Conservation (phyloP, 768 basidiomycete genomes). For the Boletus subcaerulescens region DNA sequence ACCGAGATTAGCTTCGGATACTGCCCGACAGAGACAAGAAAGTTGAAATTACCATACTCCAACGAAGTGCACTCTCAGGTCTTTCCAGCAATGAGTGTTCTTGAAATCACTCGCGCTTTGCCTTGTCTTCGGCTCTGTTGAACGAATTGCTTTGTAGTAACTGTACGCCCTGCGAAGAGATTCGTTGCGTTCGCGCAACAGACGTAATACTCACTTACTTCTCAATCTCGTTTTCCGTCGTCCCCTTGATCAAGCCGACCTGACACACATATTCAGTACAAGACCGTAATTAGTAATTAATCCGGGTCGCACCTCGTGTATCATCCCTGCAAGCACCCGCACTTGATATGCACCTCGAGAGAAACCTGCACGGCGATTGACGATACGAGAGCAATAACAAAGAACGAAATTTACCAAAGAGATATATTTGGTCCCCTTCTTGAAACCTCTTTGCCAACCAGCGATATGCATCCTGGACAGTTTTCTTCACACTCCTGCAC, state of each 20-base stretch:
- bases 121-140: slow-evolving; percentile 10
- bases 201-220: slow-evolving; percentile 6
- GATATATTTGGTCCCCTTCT: slow-evolving; percentile 33
- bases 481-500: slow-evolving; percentile 36
- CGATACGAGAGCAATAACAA: not conserved
- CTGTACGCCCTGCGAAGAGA: slow-evolving; percentile 6
- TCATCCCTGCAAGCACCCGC: slow-evolving; percentile 40
- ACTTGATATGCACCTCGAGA: slow-evolving; percentile 44
- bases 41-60: not conserved
- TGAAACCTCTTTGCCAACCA: slow-evolving; percentile 33
- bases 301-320: slow-evolving; percentile 28
- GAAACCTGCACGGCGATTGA: slow-evolving; percentile 27
- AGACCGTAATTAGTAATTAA: not conserved
- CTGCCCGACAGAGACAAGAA: not conserved
- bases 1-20: not conserved
- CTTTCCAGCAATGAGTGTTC: slow-evolving; percentile 32
- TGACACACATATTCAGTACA: not conserved
- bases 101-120: slow-evolving; percentile 34
- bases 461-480: slow-evolving; percentile 32
- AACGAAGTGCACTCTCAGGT: not conserved
- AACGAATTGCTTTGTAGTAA: slow-evolving; percentile 10
- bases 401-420: slow-evolving; percentile 27
- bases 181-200: not conserved
- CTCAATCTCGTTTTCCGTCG: slow-evolving; percentile 19
- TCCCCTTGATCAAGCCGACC: slow-evolving; percentile 7